Percentiles rank a stretch among this genome's conserved stretches.
phyloP scores from a whole-genome alignment of 1,284 basidiomycete species.

The Coniophora puteana region DNA sequence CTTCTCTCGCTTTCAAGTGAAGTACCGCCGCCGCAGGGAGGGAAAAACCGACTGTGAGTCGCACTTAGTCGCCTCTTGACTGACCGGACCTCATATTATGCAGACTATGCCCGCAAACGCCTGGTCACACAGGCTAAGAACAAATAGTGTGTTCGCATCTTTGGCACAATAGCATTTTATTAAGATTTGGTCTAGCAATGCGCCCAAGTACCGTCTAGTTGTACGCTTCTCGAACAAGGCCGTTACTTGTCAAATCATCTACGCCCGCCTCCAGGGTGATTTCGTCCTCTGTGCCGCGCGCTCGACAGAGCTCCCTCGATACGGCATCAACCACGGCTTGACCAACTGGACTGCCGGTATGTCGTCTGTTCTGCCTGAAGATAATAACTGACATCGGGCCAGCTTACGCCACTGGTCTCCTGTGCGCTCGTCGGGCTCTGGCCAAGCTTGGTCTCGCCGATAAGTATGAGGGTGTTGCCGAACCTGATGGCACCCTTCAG shows the following conservation, averaged over 20 bases:
- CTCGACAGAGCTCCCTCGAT: conserved; percentile 91
- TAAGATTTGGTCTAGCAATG: conserved; percentile 58
- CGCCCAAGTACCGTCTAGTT: conserved; percentile 97
- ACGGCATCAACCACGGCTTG: conserved; percentile 97
- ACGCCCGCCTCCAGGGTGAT: conserved; percentile 97
- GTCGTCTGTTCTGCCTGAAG: conserved; percentile 6
- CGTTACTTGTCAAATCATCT: conserved; percentile 91
- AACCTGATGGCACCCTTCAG: conserved; percentile 86
- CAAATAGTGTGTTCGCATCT: conserved; percentile 74
- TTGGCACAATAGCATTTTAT: conserved; percentile 1
- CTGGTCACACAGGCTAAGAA: conserved; percentile 98
- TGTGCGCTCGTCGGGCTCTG: conserved; percentile 92
- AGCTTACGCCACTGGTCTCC: conserved; percentile 98
- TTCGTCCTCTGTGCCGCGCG: conserved; percentile 86
- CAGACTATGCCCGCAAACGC: conserved; percentile 96
- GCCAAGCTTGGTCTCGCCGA: conserved; percentile 96
- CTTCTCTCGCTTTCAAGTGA: conserved; percentile 97
- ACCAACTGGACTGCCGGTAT: conserved; percentile 97
- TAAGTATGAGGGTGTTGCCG: conserved; percentile 96
- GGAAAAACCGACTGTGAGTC: conserved; percentile 94
- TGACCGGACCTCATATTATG: conserved; percentile 7
- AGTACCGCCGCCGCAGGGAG: conserved; percentile 93
- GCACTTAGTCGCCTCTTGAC: neutral
- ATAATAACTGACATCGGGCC: conserved; percentile 4
- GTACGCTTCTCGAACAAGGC: conserved; percentile 97